Base-by-base conservation (phyloP, 129 eudicot species). In the Flaveria trinervia region DNA sequence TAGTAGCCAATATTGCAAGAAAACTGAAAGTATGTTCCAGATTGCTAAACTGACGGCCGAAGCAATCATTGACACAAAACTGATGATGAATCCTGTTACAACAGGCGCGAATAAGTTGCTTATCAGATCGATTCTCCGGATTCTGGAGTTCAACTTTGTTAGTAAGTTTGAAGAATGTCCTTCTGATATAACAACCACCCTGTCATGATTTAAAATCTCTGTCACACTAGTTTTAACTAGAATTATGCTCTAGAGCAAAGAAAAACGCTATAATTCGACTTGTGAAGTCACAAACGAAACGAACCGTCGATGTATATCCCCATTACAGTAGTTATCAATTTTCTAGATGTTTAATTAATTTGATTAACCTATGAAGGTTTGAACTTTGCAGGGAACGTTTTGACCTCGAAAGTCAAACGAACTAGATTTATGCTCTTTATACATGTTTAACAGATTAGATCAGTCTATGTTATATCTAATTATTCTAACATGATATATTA, bases 141-240 rank as follows among this genome's bases (percentile, higher is more conserved):
- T 86, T 28, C 71, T 74, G 16, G 98, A 91, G 72, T 94, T 94
- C 89, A 94, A 46, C 65, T 81, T 84, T 52, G 97, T 91, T 60
- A 91, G 82, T 9, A 83, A 52, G 60, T 81, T 86, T 66, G 93
- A 82, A 77, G 98, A 83, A 22, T 86, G 90, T 8, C 91, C 90
- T 85, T 94, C 96, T 28, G 98, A 85, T 83, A 94, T 89, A 65
- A 94, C 96, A 60, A 91, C 97, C 50, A 89, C 89, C 98, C 98
- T 94, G 93, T 73, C 14, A 39, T 55, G 45, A 73, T 54, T 85
- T 43, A 9, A 14, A 77, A 16, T 43, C 10, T 23, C 12, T 52
- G 57, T 71, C 30, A 52, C 41, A 44, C 43, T 13, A 30, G 66
- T n/a, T 7, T 59, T 68, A 8, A 59, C 41, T 4, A 12, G 10